phyloP scores from a whole-genome alignment of 306 rosid species.

The Begonia peltatifolia region DNA sequence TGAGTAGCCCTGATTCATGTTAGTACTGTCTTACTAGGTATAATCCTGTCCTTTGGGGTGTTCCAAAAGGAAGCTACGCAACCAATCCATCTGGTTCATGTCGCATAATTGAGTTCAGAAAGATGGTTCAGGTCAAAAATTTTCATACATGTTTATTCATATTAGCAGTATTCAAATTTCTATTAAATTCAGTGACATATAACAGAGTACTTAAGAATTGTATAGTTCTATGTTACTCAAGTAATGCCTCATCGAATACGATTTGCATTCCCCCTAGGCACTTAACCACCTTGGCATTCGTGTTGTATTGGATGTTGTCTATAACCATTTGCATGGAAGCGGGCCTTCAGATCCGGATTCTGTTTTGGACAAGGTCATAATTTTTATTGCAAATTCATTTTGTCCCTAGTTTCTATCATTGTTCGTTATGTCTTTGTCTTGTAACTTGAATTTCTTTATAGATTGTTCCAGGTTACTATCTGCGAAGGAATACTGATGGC shows the following conservation, averaged over 20 bases:
- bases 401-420: neutral
- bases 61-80: conserved; percentile 97
- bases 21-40: conserved; percentile 35
- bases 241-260: no score
- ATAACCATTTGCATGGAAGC: conserved; percentile 77
- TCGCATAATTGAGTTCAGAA: conserved; percentile 70
- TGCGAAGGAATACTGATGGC: conserved; percentile 85
- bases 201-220: no score
- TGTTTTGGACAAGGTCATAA: conserved; percentile 77
- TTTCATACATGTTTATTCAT: neutral
- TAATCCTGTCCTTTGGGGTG: conserved; percentile 94
- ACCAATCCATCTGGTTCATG: conserved; percentile 63
- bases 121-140: conserved; percentile 69
- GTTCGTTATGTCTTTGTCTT: conserved; percentile 5
- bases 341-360: conserved; percentile 74
- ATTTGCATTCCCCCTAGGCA: conserved; percentile 27
- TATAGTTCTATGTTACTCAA: no score
- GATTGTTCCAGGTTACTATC: conserved; percentile 98
- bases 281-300: conserved; percentile 70
- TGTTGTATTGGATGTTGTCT: conserved; percentile 80
- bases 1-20: conserved; percentile 12
- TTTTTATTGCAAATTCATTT: conserved; percentile 6
- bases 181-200: no score
- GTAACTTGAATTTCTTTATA: conserved; percentile 26
- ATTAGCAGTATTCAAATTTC: no score